Evolutionary conservation across 2,329 filamentous ascomycete species (phyloP), one percentile per base, ranked within the genome.

Genomic region (Canariomyces notabilis): DNA sequence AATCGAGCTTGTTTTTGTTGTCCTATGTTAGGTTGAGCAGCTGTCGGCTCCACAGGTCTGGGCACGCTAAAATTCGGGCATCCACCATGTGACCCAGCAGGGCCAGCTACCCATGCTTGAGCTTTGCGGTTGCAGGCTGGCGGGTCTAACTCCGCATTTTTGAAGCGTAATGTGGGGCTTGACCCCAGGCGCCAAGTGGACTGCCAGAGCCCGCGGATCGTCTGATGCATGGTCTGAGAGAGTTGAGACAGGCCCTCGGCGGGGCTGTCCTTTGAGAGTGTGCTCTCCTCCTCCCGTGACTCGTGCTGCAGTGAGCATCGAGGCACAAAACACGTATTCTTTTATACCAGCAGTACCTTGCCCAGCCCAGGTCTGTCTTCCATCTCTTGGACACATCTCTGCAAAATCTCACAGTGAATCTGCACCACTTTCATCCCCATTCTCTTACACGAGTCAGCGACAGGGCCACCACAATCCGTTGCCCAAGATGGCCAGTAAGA

Each of bases 401-500:
- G n/a, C n/a, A n/a, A n/a, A n/a, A n/a, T n/a, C n/a, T n/a, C n/a
- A n/a, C n/a, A n/a, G n/a, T n/a, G n/a, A n/a, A n/a, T n/a, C n/a
- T n/a, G n/a, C n/a, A n/a, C n/a, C n/a, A n/a, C n/a, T n/a, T n/a
- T n/a, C n/a, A n/a, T n/a, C n/a, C n/a, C n/a, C n/a, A n/a, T n/a
- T n/a, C n/a, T n/a, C n/a, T n/a, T n/a, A n/a, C n/a, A n/a, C n/a
- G n/a, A n/a, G n/a, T n/a, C n/a, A n/a, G n/a, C n/a, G n/a, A n/a
- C n/a, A n/a, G n/a, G 14, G 14, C 20, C 22, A 31, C 16, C 7
- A 37, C 29, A 38, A 23, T 15, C n/a, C n/a, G 52, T 54, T 50
- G 52, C 49, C 52, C 48, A 77, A 66, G 66, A 81, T 81, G 77
- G 73, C 75, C 63, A 66, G 66, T 62, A 80, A 80, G 73, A 71